A percentile compares a stretch with the other conserved stretches of the same genome.
phyloP scores from a whole-genome alignment of 164 flowering plant genomes.

The Magnolia changhungtana region DNA sequence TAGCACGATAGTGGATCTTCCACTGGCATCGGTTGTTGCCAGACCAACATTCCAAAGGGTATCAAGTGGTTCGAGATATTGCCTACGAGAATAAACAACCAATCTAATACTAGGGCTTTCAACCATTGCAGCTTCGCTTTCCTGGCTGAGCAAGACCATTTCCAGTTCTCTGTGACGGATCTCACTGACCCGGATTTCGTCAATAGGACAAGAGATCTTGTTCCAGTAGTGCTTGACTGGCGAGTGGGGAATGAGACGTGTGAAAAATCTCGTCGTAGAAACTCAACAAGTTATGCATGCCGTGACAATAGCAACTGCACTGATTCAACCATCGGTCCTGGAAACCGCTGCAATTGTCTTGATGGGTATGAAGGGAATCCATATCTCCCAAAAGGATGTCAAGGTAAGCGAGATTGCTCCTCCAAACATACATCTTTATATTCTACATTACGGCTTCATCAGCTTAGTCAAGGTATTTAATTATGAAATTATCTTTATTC shows the following conservation, averaged over 20 bases:
- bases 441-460: too few species aligned
- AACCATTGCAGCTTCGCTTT: constrained; percentile 25
- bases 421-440: not conserved
- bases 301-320: not conserved
- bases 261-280: constrained; percentile 14
- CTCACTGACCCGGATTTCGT: not conserved
- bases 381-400: constrained; percentile 18
- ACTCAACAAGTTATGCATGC: constrained; percentile 7
- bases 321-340: constrained; percentile 7
- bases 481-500: not conserved
- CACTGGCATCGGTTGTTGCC: constrained; percentile 22
- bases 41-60: constrained; percentile 22
- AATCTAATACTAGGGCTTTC: not conserved
- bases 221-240: constrained; percentile 38
- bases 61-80: not conserved
- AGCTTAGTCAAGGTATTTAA: too few species aligned
- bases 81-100: constrained; percentile 5
- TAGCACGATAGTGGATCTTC: constrained; percentile 3
- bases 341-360: constrained; percentile 14
- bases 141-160: constrained; percentile 22
- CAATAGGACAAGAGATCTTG: not conserved
- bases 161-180: constrained; percentile 4
- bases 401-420: constrained; percentile 8
- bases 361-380: constrained; percentile 21
- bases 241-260: constrained; percentile 25